Conservation (phyloP, 176 grass and related monocot genomes). For the Avena insularis region DNA sequence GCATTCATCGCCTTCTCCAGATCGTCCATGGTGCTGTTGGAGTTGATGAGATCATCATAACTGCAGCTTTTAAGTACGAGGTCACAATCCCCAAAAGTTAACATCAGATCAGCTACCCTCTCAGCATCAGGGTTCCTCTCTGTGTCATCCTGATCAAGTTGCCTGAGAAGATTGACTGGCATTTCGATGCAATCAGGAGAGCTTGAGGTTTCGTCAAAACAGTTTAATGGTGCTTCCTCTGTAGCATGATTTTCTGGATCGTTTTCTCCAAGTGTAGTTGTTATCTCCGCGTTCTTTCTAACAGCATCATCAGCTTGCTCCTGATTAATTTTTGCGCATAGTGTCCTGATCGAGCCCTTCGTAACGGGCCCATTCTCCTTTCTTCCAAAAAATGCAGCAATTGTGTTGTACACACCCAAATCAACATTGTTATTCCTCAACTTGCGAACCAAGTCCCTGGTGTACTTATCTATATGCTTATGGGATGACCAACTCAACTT, state of each 20-base stretch:
- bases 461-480: slow-evolving; percentile 34
- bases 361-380: neutral
- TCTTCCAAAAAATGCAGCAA: slow-evolving; percentile 19
- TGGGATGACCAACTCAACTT: slow-evolving; percentile 5
- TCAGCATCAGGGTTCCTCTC: neutral
- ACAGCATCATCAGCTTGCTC: neutral
- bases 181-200: neutral
- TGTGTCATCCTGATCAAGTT: neutral
- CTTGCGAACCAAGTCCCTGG: slow-evolving; percentile 16
- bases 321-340: neutral
- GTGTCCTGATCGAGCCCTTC: neutral
- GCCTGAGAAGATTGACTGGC: neutral
- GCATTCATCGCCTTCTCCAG: neutral
- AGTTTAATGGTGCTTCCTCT: neutral
- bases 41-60: slow-evolving; percentile 31
- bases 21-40: neutral
- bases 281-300: neutral
- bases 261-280: neutral
- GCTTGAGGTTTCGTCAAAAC: neutral
- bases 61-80: slow-evolving; percentile 23
- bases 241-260: slow-evolving; percentile 1
- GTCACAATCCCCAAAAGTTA: slow-evolving; percentile 19
- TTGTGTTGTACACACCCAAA: slow-evolving; percentile 23
- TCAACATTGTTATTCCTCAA: slow-evolving; percentile 25
- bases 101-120: slow-evolving; percentile 28